Evolutionary conservation across 2,329 filamentous ascomycete species (phyloP).

Genomic region (Teratosphaeria epicoccoides): DNA sequence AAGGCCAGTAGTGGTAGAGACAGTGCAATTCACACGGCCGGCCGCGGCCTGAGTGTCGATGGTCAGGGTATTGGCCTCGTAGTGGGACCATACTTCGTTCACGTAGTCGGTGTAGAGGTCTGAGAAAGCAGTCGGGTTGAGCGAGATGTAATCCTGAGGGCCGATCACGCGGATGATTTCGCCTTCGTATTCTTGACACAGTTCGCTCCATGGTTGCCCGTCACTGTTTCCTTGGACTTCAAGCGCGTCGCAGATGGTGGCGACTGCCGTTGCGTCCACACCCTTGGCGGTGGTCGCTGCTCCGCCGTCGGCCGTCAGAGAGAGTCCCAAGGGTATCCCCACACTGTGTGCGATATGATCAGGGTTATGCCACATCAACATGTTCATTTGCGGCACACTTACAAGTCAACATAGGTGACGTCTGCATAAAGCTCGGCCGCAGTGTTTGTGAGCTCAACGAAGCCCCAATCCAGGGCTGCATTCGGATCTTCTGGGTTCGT

Average conservation of each 20-base stretch:
- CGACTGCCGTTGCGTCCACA: constrained; percentile 46
- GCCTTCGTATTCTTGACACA: constrained; percentile 36
- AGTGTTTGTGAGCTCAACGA: constrained; percentile 37
- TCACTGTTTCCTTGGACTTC: constrained; percentile 45
- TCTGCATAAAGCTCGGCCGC: constrained; percentile 37
- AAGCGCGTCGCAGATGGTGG: constrained; percentile 44
- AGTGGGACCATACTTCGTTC: constrained; percentile 41
- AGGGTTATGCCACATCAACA: neutral
- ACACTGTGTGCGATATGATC: neutral
- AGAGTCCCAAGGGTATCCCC: constrained; percentile 35
- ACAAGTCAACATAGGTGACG: constrained; percentile 23
- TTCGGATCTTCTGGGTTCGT: constrained; percentile 31
- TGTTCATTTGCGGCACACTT: neutral
- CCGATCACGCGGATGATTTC: constrained; percentile 31
- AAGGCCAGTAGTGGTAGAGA: constrained; percentile 27
- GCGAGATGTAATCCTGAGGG: constrained; percentile 33
- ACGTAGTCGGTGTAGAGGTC: constrained; percentile 44
- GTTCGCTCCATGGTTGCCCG: constrained; percentile 50
- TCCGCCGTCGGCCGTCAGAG: constrained; percentile 40
- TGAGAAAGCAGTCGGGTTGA: constrained; percentile 35
- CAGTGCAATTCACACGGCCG: constrained; percentile 43
- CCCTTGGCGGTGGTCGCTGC: constrained; percentile 44
- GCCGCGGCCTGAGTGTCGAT: constrained; percentile 55
- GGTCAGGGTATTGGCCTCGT: constrained; percentile 35
- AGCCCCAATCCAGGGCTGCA: constrained; percentile 33